Evolutionary conservation across 1,284 basidiomycete species (phyloP), one percentile per base, ranked within the genome.

Genomic region (Ganoderma resinaceum): DNA sequence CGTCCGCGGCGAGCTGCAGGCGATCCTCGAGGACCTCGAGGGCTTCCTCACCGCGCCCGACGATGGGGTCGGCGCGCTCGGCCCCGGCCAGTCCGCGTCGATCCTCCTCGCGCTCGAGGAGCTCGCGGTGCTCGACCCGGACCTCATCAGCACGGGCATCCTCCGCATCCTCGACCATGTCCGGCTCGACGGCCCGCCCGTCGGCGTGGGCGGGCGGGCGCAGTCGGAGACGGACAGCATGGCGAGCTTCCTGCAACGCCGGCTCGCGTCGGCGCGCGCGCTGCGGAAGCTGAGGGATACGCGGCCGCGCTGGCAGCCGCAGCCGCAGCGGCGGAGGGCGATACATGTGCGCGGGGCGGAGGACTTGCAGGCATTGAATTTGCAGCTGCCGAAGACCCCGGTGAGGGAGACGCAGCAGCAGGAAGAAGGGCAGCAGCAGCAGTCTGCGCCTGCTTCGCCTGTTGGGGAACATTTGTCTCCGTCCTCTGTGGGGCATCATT

Each of bases 91-190:
- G 55, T 63, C 31, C 53, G 66, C 63, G 1, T 63, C 67, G 18
- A 67, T 72, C 58, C 49, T 72, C 6, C 66, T 72, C 61, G 67
- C 70, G n/a, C 68, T 72, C 33, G 66, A 57, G 46, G 63, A 66
- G 58, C 70, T 72, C 18, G 49, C 63, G 14, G 58, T 38, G 26
- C 63, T 52, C 33, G 70, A 72, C 59, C 63, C 66, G 0, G 62
- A 52, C 23, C 62, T 72, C 14, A 61, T 72, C 62, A 61, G 63
- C 55, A 11, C 31, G 14, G 52, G 26, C 42, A 58, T 72, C 37
- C 43, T 63, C 18, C 61, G 55, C 43, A 63, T 70, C 8, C 52
- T 72, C 57, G 64, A 69, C 46, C 55, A 43, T 14, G 65, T 70
- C 35, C 60, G 33, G 6, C 29, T 52, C 7, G 52, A 61, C 26